Conservation (phyloP, 306 rosid genomes). For the Sphenostylis stenocarpa region DNA sequence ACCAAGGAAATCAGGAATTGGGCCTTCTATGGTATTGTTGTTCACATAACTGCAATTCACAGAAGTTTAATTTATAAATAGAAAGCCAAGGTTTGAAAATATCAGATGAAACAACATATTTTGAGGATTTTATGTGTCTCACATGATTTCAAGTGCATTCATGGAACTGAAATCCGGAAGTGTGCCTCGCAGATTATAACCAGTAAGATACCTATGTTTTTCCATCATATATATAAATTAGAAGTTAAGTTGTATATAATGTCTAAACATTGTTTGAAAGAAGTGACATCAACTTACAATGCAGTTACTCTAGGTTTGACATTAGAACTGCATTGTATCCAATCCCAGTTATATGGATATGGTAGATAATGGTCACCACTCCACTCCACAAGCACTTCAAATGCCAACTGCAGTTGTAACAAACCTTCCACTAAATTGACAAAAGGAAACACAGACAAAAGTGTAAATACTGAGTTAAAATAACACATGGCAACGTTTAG, state of each 20-base stretch:
- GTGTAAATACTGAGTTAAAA: constrained; percentile 4
- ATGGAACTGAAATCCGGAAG: constrained; percentile 57
- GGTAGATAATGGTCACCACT: constrained; percentile 54
- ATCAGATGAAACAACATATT: neutral
- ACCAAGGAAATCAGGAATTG: constrained; percentile 49
- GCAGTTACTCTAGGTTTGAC: constrained; percentile 42
- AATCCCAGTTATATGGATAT: constrained; percentile 43
- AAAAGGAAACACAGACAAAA: neutral
- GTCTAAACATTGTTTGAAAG: neutral
- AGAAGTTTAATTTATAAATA: neutral
- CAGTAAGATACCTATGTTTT: constrained; percentile 41
- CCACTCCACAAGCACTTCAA: constrained; percentile 45
- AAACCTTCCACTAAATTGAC: constrained; percentile 43
- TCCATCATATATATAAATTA: neutral
- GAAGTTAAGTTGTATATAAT: neutral
- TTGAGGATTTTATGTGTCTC: constrained; percentile 18
- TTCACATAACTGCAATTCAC: constrained; percentile 41
- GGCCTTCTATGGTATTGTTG: constrained; percentile 44
- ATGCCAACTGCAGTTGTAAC: constrained; percentile 29
- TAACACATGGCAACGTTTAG: neutral
- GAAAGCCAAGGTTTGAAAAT: neutral
- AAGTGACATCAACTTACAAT: constrained; percentile 34
- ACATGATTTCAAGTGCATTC: constrained; percentile 53
- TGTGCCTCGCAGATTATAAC: constrained; percentile 37
- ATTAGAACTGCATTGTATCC: constrained; percentile 43